Percentiles rank a stretch among this genome's conserved stretches.
phyloP scores from a whole-genome alignment of 805 yeast genomes.

The Ascoidea tarda region DNA sequence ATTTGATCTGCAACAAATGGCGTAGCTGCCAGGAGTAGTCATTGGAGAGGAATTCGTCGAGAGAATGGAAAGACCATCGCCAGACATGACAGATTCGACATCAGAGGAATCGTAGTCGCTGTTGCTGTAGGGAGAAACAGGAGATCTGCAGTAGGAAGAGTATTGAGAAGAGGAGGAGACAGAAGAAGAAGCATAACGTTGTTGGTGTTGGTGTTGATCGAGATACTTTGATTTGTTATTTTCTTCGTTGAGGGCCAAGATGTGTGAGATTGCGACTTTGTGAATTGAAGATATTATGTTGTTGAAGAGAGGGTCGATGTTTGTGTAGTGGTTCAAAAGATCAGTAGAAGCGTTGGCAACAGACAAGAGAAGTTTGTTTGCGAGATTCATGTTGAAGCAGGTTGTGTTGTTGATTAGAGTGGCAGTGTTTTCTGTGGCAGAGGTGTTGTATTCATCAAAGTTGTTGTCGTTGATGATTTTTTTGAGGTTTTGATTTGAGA shows the following conservation, averaged over 20 bases:
- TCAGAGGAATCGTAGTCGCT: constrained; percentile 5
- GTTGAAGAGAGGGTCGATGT: constrained; percentile 4
- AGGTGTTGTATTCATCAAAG: constrained; percentile 29
- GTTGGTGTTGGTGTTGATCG: neutral
- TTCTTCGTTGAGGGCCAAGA: constrained; percentile 11
- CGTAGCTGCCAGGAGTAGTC: neutral
- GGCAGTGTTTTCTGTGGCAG: constrained; percentile 26
- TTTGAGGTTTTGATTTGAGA: constrained; percentile 33
- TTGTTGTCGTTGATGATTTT: constrained; percentile 32
- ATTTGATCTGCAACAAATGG: no score
- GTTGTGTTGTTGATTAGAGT: constrained; percentile 31
- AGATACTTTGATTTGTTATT: constrained; percentile 3
- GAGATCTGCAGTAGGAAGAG: constrained; percentile 6
- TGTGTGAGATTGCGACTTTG: constrained; percentile 11
- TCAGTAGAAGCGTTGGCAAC: constrained; percentile 10
- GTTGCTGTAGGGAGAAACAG: constrained; percentile 2
- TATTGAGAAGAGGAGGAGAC: constrained; percentile 16
- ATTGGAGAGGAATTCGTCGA: constrained; percentile 23
- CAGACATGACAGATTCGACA: constrained; percentile 8
- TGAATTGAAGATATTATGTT: constrained; percentile 8
- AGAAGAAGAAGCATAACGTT: constrained; percentile 13
- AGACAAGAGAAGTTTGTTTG: constrained; percentile 25
- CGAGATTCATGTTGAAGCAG: constrained; percentile 34
- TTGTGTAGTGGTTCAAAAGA: constrained; percentile 6
- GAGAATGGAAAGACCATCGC: neutral